Percentiles rank a stretch among this genome's conserved stretches.
Conservation (phyloP, 139 green algal genomes). For the Chara braunii region DNA sequence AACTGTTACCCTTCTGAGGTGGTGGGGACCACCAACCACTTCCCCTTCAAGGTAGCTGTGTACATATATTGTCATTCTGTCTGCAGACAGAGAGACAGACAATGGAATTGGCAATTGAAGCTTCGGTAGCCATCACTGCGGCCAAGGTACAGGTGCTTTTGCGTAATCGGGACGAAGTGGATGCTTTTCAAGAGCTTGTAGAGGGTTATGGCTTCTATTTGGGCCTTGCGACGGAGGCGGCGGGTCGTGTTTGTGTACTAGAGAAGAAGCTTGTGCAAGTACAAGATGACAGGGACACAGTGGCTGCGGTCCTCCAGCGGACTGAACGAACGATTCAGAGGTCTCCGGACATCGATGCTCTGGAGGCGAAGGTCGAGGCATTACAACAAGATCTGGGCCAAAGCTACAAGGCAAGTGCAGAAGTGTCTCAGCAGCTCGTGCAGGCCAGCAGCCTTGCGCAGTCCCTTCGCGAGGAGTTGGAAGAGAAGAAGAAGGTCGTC, state of each 20-base stretch:
- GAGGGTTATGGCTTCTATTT: background rate
- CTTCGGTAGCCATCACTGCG: background rate
- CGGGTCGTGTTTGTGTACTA: background rate
- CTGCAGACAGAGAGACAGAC: no score
- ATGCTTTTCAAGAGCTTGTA: conserved; percentile 5
- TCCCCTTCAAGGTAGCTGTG: no score
- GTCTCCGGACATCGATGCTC: background rate
- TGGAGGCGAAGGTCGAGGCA: conserved; percentile 14
- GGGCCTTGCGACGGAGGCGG: background rate
- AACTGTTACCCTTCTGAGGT: no score
- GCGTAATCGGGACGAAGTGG: background rate
- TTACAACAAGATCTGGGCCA: conserved; percentile 5
- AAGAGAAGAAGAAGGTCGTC: background rate
- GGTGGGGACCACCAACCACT: no score
- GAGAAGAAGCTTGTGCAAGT: conserved; percentile 5
- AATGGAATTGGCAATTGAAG: background rate
- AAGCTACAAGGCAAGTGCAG: background rate
- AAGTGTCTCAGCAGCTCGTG: background rate
- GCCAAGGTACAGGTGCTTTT: background rate
- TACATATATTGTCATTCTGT: no score
- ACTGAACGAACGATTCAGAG: background rate
- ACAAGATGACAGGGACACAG: conserved; percentile 1
- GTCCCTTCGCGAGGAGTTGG: background rate
- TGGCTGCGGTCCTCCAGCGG: background rate
- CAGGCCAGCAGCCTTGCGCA: background rate